Conservation (phyloP, 78 protist genomes). For the Dictyostelium citrinum region DNA sequence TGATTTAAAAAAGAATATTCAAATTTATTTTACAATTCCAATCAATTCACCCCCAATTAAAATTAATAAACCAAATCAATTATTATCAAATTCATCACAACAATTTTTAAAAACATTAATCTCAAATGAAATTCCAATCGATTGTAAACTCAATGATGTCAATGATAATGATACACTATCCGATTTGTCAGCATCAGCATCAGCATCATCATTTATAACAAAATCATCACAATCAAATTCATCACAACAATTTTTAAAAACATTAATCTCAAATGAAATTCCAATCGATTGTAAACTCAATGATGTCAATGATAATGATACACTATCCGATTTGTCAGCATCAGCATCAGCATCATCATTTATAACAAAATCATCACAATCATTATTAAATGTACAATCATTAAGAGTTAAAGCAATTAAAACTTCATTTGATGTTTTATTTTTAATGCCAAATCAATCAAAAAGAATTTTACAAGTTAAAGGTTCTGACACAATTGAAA, state of each 20-base stretch:
- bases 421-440: conserved; percentile 16
- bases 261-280: background rate
- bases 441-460: conserved; percentile 57
- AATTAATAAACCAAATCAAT: background rate
- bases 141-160: background rate
- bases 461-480: background rate
- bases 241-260: conserved; percentile 9
- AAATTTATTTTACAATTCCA: conserved; percentile 31
- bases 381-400: conserved; percentile 11
- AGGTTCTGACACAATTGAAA: conserved; percentile 37
- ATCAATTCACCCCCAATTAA: background rate
- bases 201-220: too few relatives aligned
- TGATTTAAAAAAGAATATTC: conserved; percentile 17
- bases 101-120: conserved; percentile 1
- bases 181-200: background rate
- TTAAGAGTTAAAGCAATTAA: conserved; percentile 32
- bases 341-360: background rate
- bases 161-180: background rate
- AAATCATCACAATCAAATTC: too few relatives aligned
- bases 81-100: background rate
- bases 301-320: background rate
- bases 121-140: background rate
- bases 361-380: background rate
- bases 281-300: background rate
- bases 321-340: background rate